Conservation (phyloP, 805 yeast genomes). For the Zygosaccharomyces pseudorouxii region DNA sequence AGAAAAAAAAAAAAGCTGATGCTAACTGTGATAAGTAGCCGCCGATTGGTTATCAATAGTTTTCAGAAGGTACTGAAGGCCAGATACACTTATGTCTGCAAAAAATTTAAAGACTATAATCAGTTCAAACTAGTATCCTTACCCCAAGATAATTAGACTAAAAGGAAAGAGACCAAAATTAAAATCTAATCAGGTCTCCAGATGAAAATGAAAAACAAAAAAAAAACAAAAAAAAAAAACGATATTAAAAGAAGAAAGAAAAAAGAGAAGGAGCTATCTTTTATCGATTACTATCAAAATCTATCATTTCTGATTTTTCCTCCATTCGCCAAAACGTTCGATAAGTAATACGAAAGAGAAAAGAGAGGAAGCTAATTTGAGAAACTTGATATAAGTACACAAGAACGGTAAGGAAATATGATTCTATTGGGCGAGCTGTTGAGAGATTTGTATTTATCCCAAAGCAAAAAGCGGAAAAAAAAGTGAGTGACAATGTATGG, state of each 20-base stretch:
- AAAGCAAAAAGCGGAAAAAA: background rate
- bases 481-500: background rate
- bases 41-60: background rate
- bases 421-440: no score
- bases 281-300: slow-evolving; percentile 1
- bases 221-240: background rate
- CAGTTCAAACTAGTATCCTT: no score
- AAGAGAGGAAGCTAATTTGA: background rate
- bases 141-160: no score
- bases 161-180: no score
- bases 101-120: background rate
- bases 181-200: no score
- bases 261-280: background rate
- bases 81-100: background rate
- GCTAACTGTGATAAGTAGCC: background rate
- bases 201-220: background rate
- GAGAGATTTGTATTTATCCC: no score
- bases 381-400: no score
- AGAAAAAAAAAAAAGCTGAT: no score
- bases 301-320: background rate
- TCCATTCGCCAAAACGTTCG: background rate
- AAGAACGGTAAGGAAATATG: no score
- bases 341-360: background rate
- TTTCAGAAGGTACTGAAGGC: background rate
- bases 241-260: background rate